Conservation (phyloP, 257 asterid genomes). For the Paulownia fortunei region DNA sequence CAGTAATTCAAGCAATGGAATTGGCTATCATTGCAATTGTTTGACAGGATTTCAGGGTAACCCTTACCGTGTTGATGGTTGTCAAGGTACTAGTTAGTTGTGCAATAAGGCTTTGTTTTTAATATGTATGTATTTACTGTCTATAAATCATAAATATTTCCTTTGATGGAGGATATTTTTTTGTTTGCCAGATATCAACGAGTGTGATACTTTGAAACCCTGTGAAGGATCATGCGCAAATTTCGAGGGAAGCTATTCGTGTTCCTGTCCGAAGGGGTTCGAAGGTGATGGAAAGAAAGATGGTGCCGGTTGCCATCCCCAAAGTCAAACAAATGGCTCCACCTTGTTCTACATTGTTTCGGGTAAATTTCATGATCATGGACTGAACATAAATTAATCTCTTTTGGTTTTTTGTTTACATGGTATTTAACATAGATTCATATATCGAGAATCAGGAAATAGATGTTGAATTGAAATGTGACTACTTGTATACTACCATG, state of each 20-base stretch:
- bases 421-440: background rate
- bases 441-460: background rate
- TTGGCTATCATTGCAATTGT: constrained; percentile 40
- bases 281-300: constrained; percentile 32
- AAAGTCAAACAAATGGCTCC: background rate
- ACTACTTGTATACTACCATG: too few relatives aligned
- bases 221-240: constrained; percentile 31
- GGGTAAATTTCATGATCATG: constrained; percentile 23
- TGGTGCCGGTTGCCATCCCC: constrained; percentile 25
- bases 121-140: background rate
- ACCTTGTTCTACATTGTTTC: constrained; percentile 20
- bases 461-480: background rate
- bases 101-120: too few relatives aligned
- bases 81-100: constrained; percentile 37
- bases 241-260: constrained; percentile 12
- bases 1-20: constrained; percentile 24
- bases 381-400: background rate
- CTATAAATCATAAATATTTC: background rate
- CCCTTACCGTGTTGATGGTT: constrained; percentile 47
- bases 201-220: constrained; percentile 24
- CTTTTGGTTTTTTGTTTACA: background rate
- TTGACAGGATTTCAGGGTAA: constrained; percentile 42
- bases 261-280: constrained; percentile 38
- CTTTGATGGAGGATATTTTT: background rate
- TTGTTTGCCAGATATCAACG: constrained; percentile 36